These are phyloP conservation scores for Trichoderma asperelloides DNA, from an alignment of 495 filamentous ascomycete species.

Conservation along the genomic window DNA sequence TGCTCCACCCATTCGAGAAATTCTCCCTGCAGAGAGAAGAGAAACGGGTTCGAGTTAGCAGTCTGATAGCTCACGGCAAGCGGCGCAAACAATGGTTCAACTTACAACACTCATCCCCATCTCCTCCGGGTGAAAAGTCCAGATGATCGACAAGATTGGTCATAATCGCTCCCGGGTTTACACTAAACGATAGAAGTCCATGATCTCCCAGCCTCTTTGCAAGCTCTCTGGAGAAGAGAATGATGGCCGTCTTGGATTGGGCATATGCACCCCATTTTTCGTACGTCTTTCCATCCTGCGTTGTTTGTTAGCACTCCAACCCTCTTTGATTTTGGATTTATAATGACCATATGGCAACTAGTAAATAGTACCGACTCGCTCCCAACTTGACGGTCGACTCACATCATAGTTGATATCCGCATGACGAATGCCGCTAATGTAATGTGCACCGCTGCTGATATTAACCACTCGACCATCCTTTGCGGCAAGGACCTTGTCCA, in stretches of 20 bases:
- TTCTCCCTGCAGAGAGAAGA: neutral
- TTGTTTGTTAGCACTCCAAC: neutral
- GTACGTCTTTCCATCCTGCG: slow-evolving; percentile 10
- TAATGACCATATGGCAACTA: no score
- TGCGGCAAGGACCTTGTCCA: slow-evolving; percentile 30
- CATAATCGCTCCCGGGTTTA: neutral
- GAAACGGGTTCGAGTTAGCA: neutral
- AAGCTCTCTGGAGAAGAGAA: slow-evolving; percentile 13
- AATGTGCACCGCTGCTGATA: slow-evolving; percentile 29
- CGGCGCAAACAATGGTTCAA: neutral
- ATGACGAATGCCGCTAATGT: slow-evolving; percentile 28
- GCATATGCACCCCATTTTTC: slow-evolving; percentile 33
- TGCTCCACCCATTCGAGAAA: neutral
- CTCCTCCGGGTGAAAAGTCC: neutral
- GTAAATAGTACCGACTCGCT: no score
- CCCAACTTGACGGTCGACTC: neutral
- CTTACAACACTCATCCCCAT: neutral
- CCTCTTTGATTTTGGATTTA: no score
- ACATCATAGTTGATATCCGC: slow-evolving; percentile 36
- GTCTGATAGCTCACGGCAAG: neutral
- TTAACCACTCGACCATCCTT: slow-evolving; percentile 26
- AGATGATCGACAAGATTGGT: neutral
- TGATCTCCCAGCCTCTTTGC: neutral
- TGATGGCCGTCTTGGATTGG: slow-evolving; percentile 43
- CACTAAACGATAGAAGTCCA: neutral